Percentiles rank a stretch among this genome's conserved stretches.
These are phyloP conservation scores for Pseudoturritis turrita DNA, from an alignment of 345 rosid genomes.

Conservation along the genomic window DNA sequence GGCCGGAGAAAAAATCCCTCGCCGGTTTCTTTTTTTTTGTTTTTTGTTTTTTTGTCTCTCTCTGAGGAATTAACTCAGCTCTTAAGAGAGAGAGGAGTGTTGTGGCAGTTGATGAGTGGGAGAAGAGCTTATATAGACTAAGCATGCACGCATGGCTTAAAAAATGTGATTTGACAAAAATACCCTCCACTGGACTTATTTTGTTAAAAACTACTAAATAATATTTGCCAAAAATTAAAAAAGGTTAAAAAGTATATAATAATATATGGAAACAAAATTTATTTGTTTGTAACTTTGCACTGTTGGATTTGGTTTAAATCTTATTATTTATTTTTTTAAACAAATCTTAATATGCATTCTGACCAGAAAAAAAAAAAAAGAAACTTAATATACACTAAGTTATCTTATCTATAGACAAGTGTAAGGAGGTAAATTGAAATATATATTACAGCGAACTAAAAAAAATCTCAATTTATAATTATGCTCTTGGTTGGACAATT, in stretches of 20 bases:
- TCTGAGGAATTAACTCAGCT: not conserved
- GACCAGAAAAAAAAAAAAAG: not conserved
- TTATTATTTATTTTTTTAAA: not conserved
- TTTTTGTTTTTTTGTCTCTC: not conserved
- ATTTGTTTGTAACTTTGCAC: not conserved
- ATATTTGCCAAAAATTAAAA: not conserved
- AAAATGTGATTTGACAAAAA: not conserved
- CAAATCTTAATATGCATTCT: not conserved
- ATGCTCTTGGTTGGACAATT: not conserved
- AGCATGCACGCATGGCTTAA: slow-evolving; percentile 5
- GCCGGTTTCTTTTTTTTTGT: not conserved
- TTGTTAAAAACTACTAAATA: not conserved
- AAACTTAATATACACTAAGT: not conserved
- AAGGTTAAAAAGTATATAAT: not conserved
- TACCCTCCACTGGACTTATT: not conserved
- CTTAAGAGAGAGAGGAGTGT: not conserved
- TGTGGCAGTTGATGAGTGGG: slow-evolving; percentile 13
- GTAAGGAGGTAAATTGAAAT: not conserved
- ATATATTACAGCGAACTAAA: not conserved
- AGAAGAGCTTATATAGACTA: slow-evolving; percentile 16
- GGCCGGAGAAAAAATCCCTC: not conserved
- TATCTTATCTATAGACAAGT: not conserved
- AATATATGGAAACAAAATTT: not conserved
- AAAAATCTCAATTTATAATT: not conserved
- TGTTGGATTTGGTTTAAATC: not conserved